Evolutionary conservation across 108 stramenopile species (phyloP).

Genomic region (Discostella stelligeroides): DNA sequence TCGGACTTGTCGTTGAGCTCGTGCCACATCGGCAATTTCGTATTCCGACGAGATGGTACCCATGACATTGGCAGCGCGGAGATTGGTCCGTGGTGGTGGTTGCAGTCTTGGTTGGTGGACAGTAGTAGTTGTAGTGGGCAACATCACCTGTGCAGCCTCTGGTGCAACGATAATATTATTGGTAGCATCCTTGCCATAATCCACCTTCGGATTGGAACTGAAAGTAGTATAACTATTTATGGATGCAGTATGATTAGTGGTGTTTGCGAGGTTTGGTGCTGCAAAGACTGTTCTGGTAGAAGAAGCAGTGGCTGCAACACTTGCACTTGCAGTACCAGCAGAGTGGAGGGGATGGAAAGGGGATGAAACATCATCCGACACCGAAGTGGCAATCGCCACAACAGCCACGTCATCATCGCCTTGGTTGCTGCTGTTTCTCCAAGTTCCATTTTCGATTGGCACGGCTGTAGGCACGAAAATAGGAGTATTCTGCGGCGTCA

Average conservation of each 20-base stretch:
- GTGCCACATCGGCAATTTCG: slow-evolving; percentile 18
- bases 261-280: no score
- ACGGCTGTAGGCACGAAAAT: slow-evolving; percentile 11
- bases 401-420: neutral
- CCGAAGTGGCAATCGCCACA: neutral
- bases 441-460: neutral
- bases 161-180: neutral
- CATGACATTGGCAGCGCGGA: slow-evolving; percentile 25
- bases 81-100: neutral
- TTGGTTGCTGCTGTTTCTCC: neutral
- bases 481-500: neutral
- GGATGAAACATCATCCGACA: no score
- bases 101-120: neutral
- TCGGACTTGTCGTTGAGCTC: slow-evolving; percentile 15
- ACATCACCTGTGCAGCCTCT: no score
- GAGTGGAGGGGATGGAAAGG: neutral
- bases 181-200: no score
- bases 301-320: neutral
- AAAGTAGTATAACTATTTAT: no score
- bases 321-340: neutral
- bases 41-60: slow-evolving; percentile 35
- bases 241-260: no score
- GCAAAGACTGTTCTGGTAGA: neutral
- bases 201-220: no score
- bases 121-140: neutral